A percentile compares a stretch with the other conserved stretches of the same genome.
Conservation (phyloP, 495 filamentous ascomycete species). For the Penicillium malachiteum region DNA sequence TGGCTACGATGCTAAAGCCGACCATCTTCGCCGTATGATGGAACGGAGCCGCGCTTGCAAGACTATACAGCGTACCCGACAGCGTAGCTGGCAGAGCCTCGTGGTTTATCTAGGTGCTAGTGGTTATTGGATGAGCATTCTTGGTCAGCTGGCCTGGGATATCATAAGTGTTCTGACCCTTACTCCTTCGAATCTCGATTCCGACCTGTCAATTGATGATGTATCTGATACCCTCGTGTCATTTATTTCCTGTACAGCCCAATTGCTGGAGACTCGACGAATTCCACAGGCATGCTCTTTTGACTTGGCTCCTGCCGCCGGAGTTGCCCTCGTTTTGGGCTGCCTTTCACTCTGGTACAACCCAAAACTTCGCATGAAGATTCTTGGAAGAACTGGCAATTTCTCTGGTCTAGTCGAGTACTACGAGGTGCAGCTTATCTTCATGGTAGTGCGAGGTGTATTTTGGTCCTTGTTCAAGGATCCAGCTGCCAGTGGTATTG, state of each 20-base stretch:
- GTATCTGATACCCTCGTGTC: constrained; percentile 3
- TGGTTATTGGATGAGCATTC: constrained; percentile 53
- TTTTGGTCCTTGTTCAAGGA: constrained; percentile 53
- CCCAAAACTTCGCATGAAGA: constrained; percentile 62
- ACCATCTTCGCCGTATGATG: constrained; percentile 71
- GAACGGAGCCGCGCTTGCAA: constrained; percentile 56
- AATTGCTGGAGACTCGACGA: constrained; percentile 19
- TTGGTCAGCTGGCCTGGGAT: constrained; percentile 46
- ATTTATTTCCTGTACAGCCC: constrained; percentile 28
- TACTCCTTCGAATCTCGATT: not conserved
- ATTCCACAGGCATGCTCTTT: constrained; percentile 29
- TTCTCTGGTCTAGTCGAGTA: constrained; percentile 65
- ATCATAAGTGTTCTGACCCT: constrained; percentile 27
- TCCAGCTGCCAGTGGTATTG: constrained; percentile 42
- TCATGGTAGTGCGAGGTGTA: constrained; percentile 56
- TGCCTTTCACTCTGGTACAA: constrained; percentile 74
- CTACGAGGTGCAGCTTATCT: constrained; percentile 66
- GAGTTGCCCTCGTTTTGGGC: constrained; percentile 49
- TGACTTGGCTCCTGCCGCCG: constrained; percentile 41
- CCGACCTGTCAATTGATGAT: constrained; percentile 1
- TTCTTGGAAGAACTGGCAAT: constrained; percentile 61
- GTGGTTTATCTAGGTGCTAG: constrained; percentile 46
- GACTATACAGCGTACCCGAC: constrained; percentile 36
- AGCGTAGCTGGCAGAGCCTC: constrained; percentile 52
- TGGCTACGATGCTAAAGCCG: constrained; percentile 75